Base-by-base conservation (phyloP, 495 filamentous ascomycete species). In the Tuber borchii region DNA sequence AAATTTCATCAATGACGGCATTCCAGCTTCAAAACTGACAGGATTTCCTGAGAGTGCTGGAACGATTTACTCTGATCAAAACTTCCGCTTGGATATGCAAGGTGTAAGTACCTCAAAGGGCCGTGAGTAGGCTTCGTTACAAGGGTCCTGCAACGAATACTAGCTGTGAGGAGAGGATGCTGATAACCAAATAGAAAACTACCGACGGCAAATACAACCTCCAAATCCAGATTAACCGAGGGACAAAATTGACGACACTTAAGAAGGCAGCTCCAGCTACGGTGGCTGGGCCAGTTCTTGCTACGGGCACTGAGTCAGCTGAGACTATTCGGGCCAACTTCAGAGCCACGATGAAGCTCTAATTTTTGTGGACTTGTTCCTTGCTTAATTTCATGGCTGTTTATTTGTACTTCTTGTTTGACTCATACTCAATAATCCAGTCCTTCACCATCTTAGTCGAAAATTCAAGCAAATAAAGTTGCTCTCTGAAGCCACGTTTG, bases 401-500 rank as follows among this genome's bases (percentile, higher is more conserved):
- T n/a, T n/a, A n/a, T n/a, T n/a, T n/a, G n/a, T n/a, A n/a, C n/a
- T n/a, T n/a, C n/a, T n/a, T n/a, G n/a, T n/a, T n/a, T n/a, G n/a
- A n/a, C 46, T 48, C 46, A 9, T 48, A 48, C 46, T 48, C 19
- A 48, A 48, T 22, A 34, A 82, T 76, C 83, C 83, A 82, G 46
- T 45, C 68, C 70, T 80, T 78, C 7, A 84, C 76, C 26, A 75
- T 22, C 44, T 68, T 68, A 22, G 80, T 74, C 34, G 77, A 75
- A 45, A 78, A 81, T 51, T 82, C 80, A 69, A 83, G 82, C 7
- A 73, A 71, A 31, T 46, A 17, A 31, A 76, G 40, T 20, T 69
- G 46, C 19, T 73, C 51, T 68, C 69, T 73, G 48, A 76, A 51
- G 12, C 73, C 75, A 40, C 71, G 43, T 37, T 82, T 83, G 61